Percentiles rank a stretch among this genome's conserved stretches.
phyloP scores from a whole-genome alignment of 176 grass and related monocot species.

The Paspalum notatum region DNA sequence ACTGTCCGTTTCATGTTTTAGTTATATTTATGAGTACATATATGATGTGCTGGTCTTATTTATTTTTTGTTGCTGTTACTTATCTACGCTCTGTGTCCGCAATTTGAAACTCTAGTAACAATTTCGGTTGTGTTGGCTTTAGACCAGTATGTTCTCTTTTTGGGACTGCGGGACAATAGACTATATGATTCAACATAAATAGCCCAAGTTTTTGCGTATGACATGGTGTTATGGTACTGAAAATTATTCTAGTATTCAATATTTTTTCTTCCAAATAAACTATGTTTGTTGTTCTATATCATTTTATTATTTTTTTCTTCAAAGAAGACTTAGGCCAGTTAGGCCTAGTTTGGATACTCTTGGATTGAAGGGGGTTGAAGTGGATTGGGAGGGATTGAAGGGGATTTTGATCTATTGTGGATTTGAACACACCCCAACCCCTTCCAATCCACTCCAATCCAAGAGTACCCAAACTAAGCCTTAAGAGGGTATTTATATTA shows the following conservation, averaged over 20 bases:
- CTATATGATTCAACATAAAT: background rate
- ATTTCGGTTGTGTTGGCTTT: background rate
- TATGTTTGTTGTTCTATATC: background rate
- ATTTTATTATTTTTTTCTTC: slow-evolving; percentile 17
- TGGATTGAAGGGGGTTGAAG: too few relatives aligned
- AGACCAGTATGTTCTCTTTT: background rate
- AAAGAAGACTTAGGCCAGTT: background rate
- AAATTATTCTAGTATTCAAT: slow-evolving; percentile 18
- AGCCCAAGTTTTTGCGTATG: slow-evolving; percentile 1
- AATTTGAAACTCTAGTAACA: slow-evolving; percentile 11
- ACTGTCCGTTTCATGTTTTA: slow-evolving; percentile 31
- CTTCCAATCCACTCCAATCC: too few relatives aligned
- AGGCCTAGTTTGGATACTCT: too few relatives aligned
- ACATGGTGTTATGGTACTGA: background rate
- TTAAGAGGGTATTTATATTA: background rate
- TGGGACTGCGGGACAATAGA: background rate
- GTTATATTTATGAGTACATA: slow-evolving; percentile 5
- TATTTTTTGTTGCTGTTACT: slow-evolving; percentile 16
- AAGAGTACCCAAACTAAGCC: too few relatives aligned
- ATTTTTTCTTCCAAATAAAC: slow-evolving; percentile 27
- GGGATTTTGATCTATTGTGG: too few relatives aligned
- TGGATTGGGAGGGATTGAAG: too few relatives aligned
- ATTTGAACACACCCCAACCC: too few relatives aligned
- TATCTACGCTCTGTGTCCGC: background rate
- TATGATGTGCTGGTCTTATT: background rate